Evolutionary conservation across 371 early-diverging fungal species (phyloP).

Genomic region (Umbelopsis sp.): DNA sequence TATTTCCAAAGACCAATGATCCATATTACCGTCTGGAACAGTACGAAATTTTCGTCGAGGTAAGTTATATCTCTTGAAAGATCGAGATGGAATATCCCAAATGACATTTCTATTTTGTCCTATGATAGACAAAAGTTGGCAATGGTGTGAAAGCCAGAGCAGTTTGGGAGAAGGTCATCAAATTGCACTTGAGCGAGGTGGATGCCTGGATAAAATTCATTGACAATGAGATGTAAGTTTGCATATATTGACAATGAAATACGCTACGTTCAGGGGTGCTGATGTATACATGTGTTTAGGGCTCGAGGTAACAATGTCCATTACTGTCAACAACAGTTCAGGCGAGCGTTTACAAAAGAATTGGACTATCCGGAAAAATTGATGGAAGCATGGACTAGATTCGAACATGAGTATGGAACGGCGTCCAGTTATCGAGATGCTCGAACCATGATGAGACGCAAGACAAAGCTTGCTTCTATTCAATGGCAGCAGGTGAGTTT

Average conservation of each 20-base stretch:
- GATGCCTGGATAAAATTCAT: slow-evolving; percentile 53
- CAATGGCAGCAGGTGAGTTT: slow-evolving; percentile 29
- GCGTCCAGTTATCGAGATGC: slow-evolving; percentile 31
- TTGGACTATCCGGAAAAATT: slow-evolving; percentile 56
- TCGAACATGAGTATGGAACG: slow-evolving; percentile 56
- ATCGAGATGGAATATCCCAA: background rate
- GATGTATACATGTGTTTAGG: background rate
- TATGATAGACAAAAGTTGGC: slow-evolving; percentile 25
- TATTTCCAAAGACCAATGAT: slow-evolving; percentile 43
- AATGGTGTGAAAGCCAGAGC: slow-evolving; percentile 36
- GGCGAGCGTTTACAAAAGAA: slow-evolving; percentile 41
- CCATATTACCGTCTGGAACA: slow-evolving; percentile 61
- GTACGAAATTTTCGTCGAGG: slow-evolving; percentile 48
- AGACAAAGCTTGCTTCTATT: slow-evolving; percentile 28
- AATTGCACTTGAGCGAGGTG: slow-evolving; percentile 32
- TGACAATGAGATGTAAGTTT: slow-evolving; percentile 46
- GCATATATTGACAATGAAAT: slow-evolving; percentile 17
- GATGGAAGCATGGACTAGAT: slow-evolving; percentile 48
- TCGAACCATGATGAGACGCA: slow-evolving; percentile 31
- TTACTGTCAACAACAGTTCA: slow-evolving; percentile 41
- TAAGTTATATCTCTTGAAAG: slow-evolving; percentile 7
- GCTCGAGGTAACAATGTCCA: slow-evolving; percentile 16
- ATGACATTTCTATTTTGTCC: slow-evolving; percentile 10
- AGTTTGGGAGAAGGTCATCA: slow-evolving; percentile 39
- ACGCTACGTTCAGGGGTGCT: background rate